phyloP scores from a whole-genome alignment of 306 rosid genomes.

The Phaseolus lunatus region DNA sequence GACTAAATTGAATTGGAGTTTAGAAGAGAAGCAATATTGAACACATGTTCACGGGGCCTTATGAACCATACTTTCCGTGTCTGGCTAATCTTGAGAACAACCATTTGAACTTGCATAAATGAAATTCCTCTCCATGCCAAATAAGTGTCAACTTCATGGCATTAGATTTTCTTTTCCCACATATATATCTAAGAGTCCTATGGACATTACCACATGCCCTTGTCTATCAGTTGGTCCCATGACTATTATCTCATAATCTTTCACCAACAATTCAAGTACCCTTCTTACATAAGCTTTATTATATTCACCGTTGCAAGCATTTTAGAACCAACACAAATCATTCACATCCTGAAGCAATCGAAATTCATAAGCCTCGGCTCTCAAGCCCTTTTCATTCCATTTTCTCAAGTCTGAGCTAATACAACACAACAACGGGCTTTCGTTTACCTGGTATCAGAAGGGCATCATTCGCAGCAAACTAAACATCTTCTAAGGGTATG shows the following conservation, averaged over 20 bases:
- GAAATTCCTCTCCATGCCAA: too few relatives aligned
- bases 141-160: too few relatives aligned
- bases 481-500: too few relatives aligned
- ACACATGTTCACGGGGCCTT: too few relatives aligned
- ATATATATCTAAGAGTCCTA: too few relatives aligned
- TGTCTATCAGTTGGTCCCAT: slow-evolving; percentile 14
- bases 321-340: slow-evolving; percentile 35
- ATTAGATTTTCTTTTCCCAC: too few relatives aligned
- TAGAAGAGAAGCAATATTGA: too few relatives aligned
- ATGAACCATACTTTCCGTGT: too few relatives aligned
- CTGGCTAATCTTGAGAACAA: too few relatives aligned
- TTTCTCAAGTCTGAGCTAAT: background rate
- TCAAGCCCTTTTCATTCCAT: slow-evolving; percentile 18
- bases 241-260: background rate
- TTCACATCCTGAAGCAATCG: background rate
- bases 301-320: slow-evolving; percentile 7
- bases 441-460: slow-evolving; percentile 40
- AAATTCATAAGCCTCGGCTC: background rate
- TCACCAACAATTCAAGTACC: too few relatives aligned
- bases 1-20: too few relatives aligned
- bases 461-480: slow-evolving; percentile 7
- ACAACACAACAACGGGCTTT: slow-evolving; percentile 42
- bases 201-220: slow-evolving; percentile 32
- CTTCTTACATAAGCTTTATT: slow-evolving; percentile 23
- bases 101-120: too few relatives aligned